Percentiles rank a stretch among this genome's conserved stretches.
Evolutionary conservation across 176 grass and related monocot genomes (phyloP).

Genomic region (Musa acuminata): DNA sequence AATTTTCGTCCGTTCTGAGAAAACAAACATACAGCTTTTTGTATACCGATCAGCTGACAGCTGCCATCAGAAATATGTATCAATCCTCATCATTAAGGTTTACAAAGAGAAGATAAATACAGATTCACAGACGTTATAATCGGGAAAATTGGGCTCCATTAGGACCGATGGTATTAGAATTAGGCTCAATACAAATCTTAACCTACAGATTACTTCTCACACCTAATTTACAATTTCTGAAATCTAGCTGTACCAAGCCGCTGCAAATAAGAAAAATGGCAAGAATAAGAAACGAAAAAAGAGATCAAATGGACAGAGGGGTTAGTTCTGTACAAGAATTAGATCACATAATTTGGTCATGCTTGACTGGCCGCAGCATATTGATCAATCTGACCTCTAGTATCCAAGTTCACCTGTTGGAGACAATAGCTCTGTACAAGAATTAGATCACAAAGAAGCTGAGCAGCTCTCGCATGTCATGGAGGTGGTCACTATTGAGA

Average conservation of each 20-base stretch:
- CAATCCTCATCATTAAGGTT: no score
- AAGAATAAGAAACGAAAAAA: background rate
- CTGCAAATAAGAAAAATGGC: constrained; percentile 5
- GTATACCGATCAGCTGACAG: no score
- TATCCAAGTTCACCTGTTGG: constrained; percentile 19
- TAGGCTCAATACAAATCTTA: background rate
- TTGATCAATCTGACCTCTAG: constrained; percentile 22
- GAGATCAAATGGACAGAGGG: constrained; percentile 31
- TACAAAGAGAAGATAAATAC: no score
- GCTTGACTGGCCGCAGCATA: constrained; percentile 18
- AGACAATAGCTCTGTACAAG: no score
- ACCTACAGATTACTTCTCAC: background rate
- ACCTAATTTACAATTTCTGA: background rate
- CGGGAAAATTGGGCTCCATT: constrained; percentile 2
- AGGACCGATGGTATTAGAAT: background rate
- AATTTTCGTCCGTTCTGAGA: no score
- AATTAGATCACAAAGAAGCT: background rate
- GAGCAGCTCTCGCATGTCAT: background rate
- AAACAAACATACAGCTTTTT: no score
- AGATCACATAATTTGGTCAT: constrained; percentile 24
- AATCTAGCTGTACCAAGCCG: background rate
- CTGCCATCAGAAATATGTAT: no score
- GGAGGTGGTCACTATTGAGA: background rate
- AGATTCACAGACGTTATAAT: background rate
- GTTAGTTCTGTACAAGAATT: constrained; percentile 43